These are phyloP conservation scores for Monosporascus sp. DNA, from an alignment of 2,329 filamentous ascomycete species.

Conservation along the genomic window DNA sequence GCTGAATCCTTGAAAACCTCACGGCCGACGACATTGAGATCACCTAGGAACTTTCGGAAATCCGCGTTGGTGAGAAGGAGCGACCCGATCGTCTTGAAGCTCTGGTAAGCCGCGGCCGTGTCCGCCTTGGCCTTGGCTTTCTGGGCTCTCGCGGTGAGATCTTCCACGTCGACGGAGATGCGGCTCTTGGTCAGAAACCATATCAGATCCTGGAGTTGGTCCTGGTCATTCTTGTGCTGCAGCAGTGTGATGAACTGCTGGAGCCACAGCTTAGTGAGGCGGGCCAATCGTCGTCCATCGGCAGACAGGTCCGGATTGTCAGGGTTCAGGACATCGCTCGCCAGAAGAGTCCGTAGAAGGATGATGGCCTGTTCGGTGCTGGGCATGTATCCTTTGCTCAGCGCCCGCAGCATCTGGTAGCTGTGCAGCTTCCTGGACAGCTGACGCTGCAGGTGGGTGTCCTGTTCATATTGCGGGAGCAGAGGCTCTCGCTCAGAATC, in stretches of 20 bases:
- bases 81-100: conserved; percentile 75
- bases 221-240: conserved; percentile 72
- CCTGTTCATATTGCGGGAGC: conserved; percentile 76
- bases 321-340: conserved; percentile 73
- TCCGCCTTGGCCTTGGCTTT: conserved; percentile 65
- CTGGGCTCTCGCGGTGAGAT: conserved; percentile 56
- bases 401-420: conserved; percentile 83
- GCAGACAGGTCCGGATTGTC: conserved; percentile 70
- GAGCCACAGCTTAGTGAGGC: conserved; percentile 68
- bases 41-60: conserved; percentile 79
- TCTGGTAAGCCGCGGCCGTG: conserved; percentile 70
- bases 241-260: conserved; percentile 77
- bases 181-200: conserved; percentile 79
- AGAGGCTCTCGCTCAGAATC: conserved; percentile 69
- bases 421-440: conserved; percentile 87
- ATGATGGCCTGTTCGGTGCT: conserved; percentile 79
- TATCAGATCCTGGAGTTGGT: conserved; percentile 88
- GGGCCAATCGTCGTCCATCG: conserved; percentile 68
- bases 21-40: conserved; percentile 71
- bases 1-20: conserved; percentile 87
- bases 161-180: conserved; percentile 61
- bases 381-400: conserved; percentile 84
- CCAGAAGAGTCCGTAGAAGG: conserved; percentile 74
- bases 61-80: conserved; percentile 87
- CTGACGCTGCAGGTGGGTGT: conserved; percentile 70